Evolutionary conservation across 306 rosid species (phyloP).

Genomic region (Prosopis cineraria): DNA sequence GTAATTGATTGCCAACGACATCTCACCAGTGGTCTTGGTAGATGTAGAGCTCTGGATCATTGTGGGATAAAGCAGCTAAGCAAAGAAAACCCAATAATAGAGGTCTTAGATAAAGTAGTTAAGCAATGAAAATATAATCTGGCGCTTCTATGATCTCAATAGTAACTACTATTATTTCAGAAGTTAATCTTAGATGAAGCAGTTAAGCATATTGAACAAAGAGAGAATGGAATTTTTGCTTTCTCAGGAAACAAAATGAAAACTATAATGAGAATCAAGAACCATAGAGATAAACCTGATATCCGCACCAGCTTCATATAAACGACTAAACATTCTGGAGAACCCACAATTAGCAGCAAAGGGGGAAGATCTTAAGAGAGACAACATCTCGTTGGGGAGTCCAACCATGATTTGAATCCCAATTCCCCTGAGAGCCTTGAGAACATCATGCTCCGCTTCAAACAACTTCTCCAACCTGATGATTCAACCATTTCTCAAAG

Average conservation of each 20-base stretch:
- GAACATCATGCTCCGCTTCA: slow-evolving; percentile 67
- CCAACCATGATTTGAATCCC: slow-evolving; percentile 91
- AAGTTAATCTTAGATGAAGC: no score
- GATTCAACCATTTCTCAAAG: no score
- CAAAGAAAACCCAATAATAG: no score
- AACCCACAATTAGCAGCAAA: slow-evolving; percentile 78
- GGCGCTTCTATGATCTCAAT: no score
- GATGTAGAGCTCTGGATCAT: slow-evolving; percentile 36
- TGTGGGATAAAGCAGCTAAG: no score
- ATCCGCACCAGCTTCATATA: slow-evolving; percentile 74
- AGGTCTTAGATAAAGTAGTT: no score
- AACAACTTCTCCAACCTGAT: no score
- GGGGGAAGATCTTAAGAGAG: slow-evolving; percentile 60
- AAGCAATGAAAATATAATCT: no score
- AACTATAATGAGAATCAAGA: neutral
- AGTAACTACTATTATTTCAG: no score
- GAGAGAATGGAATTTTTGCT: no score
- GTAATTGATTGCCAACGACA: neutral
- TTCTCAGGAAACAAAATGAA: neutral
- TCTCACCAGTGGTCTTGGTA: slow-evolving; percentile 8
- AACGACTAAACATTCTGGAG: slow-evolving; percentile 66
- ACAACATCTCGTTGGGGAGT: slow-evolving; percentile 85
- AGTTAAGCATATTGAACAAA: no score
- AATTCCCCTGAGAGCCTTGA: slow-evolving; percentile 68
- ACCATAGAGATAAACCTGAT: slow-evolving; percentile 56